Base-by-base conservation (phyloP, 176 grass and related monocot genomes). In the Bolboschoenus planiculmis region DNA sequence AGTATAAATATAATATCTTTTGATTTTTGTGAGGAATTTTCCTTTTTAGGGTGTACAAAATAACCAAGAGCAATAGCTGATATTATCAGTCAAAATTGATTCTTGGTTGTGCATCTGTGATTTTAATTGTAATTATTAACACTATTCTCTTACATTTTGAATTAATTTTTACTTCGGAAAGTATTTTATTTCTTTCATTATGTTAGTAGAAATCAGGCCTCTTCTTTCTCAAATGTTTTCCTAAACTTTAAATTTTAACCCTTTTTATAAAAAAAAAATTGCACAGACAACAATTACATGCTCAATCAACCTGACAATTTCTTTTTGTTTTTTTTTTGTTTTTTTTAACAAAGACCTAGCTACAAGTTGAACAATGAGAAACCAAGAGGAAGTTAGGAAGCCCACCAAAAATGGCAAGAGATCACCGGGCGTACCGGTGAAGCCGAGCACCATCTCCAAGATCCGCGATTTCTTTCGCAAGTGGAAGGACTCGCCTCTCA, bases 401-500 rank as follows among this genome's bases (percentile, higher is more conserved):
- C 21, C 40, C 50, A 53, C 29, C 15, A 83, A 84, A 21, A 78
- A 42, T n/a, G 16, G 20, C 82, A 11, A 29, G 56, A 64, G 35
- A 66, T 88, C 91, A 92, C 84, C 42, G 43, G 90, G 86, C 20
- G 90, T 87, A 44, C 81, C 64, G 33, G 83, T n/a, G 78, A 87
- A 85, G 78, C 14, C 55, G 59, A 79, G 85, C 30, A 87, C 89
- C 3, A 82, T 88, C 7, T 58, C 86, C 66, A 90, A 91, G 85
- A 97, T 97, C 70, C 83, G 83, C 6, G 92, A 97, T 83, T 86
- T 97, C 54, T 89, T 97, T 42, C 88, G 87, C 46, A 94, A 87
- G 43, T 97, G 92, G 90, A 86, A 90, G 6, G 59, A 87, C 37
- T 82, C 88, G 3, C 16, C 92, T 59, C 85, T 90, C 0, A 15